These are phyloP conservation scores for Phaeosphaeriaceae sp. DNA, from an alignment of 2,329 filamentous ascomycete species.

Conservation along the genomic window DNA sequence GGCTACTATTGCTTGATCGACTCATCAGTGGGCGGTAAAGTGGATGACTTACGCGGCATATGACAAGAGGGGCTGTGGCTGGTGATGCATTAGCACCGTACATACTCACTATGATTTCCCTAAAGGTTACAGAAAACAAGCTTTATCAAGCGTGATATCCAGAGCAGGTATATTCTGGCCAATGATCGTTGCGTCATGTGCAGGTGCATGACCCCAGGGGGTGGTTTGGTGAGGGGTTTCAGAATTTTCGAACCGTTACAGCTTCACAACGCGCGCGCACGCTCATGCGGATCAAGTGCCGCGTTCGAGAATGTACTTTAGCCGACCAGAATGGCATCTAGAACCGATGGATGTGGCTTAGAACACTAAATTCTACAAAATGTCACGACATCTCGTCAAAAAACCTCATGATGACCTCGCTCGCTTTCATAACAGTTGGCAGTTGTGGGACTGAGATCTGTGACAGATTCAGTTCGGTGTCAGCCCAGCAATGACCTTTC, in stretches of 20 bases:
- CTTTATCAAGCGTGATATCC: no score
- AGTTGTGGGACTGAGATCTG: constrained; percentile 50
- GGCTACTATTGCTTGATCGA: constrained; percentile 21
- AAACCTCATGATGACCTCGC: constrained; percentile 54
- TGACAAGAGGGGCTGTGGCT: neutral
- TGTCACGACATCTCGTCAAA: constrained; percentile 41
- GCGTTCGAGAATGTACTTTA: constrained; percentile 5
- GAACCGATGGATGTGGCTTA: no score
- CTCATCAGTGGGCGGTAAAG: neutral
- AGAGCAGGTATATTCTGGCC: neutral
- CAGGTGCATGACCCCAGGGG: constrained; percentile 1
- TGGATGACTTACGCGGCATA: neutral
- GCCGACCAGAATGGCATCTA: neutral
- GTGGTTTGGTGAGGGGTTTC: constrained; percentile 7
- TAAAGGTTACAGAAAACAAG: no score
- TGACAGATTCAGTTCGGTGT: constrained; percentile 54
- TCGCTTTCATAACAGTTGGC: constrained; percentile 54
- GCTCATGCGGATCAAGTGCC: constrained; percentile 5
- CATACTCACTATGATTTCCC: no score
- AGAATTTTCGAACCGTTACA: constrained; percentile 7
- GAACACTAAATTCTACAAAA: neutral
- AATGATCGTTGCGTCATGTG: neutral
- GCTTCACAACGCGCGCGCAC: constrained; percentile 9
- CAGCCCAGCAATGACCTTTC: constrained; percentile 55
- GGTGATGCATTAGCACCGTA: neutral